Conservation (phyloP, 1,139 yeast species). For the Yamadazyma jaroonii region DNA sequence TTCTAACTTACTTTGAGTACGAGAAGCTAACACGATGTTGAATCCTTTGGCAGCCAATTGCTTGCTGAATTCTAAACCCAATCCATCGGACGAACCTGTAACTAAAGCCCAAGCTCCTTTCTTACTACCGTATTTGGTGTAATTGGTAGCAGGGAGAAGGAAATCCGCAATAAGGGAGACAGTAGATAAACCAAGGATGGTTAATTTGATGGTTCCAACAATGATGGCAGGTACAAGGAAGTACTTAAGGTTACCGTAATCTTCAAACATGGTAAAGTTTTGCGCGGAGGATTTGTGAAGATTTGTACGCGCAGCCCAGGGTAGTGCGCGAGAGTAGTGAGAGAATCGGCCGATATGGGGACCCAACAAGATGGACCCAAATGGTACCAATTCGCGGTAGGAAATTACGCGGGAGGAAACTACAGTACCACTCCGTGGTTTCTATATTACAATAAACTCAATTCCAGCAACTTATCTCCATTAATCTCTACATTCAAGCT, state of each 20-base stretch:
- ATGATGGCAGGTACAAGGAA: slow-evolving; percentile 35
- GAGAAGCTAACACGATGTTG: slow-evolving; percentile 76
- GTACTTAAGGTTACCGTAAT: slow-evolving; percentile 3
- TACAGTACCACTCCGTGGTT: background rate
- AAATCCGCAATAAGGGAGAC: slow-evolving; percentile 52
- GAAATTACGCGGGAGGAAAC: too few species aligned
- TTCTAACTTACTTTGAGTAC: slow-evolving; percentile 78
- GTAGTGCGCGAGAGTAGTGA: too few species aligned
- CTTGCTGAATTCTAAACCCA: slow-evolving; percentile 85
- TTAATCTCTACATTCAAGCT: slow-evolving; percentile 36
- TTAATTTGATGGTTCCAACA: slow-evolving; percentile 52
- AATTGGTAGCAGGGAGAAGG: slow-evolving; percentile 62
- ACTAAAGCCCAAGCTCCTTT: slow-evolving; percentile 80
- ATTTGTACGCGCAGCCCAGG: too few species aligned
- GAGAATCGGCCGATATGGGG: background rate
- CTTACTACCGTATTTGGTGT: slow-evolving; percentile 64
- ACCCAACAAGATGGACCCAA: background rate
- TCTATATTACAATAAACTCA: slow-evolving; percentile 26
- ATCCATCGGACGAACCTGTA: slow-evolving; percentile 97
- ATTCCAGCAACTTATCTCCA: slow-evolving; percentile 42
- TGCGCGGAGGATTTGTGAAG: background rate
- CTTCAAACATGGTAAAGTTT: slow-evolving; percentile 9
- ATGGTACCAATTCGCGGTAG: too few species aligned
- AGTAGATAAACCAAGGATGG: slow-evolving; percentile 36
- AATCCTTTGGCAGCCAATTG: slow-evolving; percentile 87